These are phyloP conservation scores for Yarrowia sp. DNA, from an alignment of 805 yeast species.

Conservation along the genomic window DNA sequence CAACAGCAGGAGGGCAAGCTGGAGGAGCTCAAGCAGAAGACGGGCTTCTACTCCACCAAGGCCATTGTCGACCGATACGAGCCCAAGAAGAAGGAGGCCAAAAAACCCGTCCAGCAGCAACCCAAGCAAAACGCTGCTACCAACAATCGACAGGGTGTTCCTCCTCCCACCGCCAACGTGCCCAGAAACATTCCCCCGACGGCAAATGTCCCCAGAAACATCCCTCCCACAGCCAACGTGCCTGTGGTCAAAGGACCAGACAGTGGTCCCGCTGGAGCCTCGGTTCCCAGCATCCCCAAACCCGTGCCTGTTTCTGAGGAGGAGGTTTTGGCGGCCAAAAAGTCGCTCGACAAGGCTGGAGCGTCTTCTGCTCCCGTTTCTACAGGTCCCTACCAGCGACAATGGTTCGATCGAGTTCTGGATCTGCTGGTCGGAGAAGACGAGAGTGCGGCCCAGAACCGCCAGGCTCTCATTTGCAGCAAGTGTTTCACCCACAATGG, in stretches of 20 bases:
- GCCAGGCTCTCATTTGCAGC: constrained; percentile 73
- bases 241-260: no score
- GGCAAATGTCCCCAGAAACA: neutral
- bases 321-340: neutral
- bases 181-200: neutral
- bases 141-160: neutral
- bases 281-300: neutral
- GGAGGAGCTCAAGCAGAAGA: constrained; percentile 63
- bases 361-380: neutral
- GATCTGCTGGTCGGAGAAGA: constrained; percentile 56
- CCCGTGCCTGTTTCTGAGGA: neutral
- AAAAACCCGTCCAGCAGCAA: neutral
- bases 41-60: constrained; percentile 73
- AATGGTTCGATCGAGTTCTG: constrained; percentile 45
- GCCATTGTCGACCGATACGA: constrained; percentile 70
- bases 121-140: neutral
- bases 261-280: no score
- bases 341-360: neutral
- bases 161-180: neutral
- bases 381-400: constrained; percentile 30
- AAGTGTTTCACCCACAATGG: constrained; percentile 70
- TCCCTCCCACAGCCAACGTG: neutral
- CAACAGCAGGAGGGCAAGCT: constrained; percentile 52
- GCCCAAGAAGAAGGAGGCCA: constrained; percentile 44
- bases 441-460: constrained; percentile 54